Conservation (phyloP, 129 eudicot species). For the Kitagawia praeruptora region DNA sequence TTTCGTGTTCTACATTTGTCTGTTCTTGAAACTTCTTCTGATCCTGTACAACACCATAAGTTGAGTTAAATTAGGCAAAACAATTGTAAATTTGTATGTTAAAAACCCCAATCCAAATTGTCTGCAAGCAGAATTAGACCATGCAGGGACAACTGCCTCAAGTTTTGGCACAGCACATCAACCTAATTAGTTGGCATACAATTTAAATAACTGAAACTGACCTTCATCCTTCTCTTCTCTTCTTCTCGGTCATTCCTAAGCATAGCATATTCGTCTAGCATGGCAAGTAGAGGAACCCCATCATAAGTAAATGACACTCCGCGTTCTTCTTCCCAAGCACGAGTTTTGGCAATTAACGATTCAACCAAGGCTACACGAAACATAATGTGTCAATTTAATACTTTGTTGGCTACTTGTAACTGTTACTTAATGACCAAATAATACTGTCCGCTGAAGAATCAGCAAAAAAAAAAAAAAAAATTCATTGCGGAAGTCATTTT, state of each 20-base stretch:
- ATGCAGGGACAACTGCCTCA: neutral
- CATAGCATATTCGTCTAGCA: conserved; percentile 94
- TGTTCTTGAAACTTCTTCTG: conserved; percentile 83
- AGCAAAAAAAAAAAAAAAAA: neutral
- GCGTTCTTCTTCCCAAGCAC: conserved; percentile 89
- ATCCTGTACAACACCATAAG: conserved; percentile 41
- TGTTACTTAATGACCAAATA: neutral
- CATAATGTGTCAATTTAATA: neutral
- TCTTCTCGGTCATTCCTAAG: conserved; percentile 97
- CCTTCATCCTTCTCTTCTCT: conserved; percentile 87
- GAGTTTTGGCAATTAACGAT: conserved; percentile 74
- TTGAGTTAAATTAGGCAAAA: neutral
- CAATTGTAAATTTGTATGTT: neutral
- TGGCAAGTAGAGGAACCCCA: conserved; percentile 94
- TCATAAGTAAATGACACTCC: conserved; percentile 71
- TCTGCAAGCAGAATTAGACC: neutral
- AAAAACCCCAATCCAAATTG: neutral
- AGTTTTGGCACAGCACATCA: neutral
- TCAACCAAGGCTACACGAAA: conserved; percentile 75
- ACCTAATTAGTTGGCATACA: neutral
- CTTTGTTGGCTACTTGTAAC: neutral
- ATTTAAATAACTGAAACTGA: conserved; percentile 21
- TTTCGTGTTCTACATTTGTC: conserved; percentile 53
- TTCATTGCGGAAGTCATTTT: neutral
- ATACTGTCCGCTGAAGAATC: neutral